Evolutionary conservation across 2,329 filamentous ascomycete genomes (phyloP).

Genomic region (Alternaria viburni): DNA sequence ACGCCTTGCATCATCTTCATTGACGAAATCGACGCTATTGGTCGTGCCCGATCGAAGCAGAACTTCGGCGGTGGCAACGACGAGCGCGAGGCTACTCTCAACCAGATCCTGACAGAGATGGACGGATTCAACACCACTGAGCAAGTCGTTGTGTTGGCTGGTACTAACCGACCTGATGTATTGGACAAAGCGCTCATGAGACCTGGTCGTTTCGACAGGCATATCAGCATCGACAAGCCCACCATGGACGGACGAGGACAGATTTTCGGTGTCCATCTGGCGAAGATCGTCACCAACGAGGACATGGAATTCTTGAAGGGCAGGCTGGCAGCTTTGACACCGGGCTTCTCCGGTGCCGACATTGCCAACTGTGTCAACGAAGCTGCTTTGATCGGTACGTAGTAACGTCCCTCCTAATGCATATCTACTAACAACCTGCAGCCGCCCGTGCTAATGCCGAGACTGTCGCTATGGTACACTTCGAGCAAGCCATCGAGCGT

Average conservation of each 20-base stretch:
- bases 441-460: constrained; percentile 84
- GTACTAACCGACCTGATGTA: constrained; percentile 94
- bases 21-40: constrained; percentile 98
- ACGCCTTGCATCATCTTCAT: constrained; percentile 99
- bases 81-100: constrained; percentile 94
- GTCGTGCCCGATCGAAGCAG: constrained; percentile 83
- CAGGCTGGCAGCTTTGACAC: constrained; percentile 87
- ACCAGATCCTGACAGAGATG: constrained; percentile 99
- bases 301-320: constrained; percentile 87
- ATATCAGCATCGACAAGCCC: constrained; percentile 92
- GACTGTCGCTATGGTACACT: constrained; percentile 85
- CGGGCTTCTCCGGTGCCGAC: constrained; percentile 95
- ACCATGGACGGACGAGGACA: constrained; percentile 97
- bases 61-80: constrained; percentile 92
- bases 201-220: constrained; percentile 94
- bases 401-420: constrained; percentile 9
- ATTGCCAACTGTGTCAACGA: constrained; percentile 99
- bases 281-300: constrained; percentile 92
- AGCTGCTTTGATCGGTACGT: constrained; percentile 89
- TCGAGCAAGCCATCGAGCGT: constrained; percentile 96
- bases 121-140: constrained; percentile 98
- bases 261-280: constrained; percentile 93
- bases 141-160: constrained; percentile 94
- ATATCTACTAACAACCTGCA: constrained; percentile 56
- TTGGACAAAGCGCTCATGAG: constrained; percentile 96